A percentile compares a stretch with the other conserved stretches of the same genome.
phyloP scores from a whole-genome alignment of 257 asterid genomes.

The Ocimum tenuiflorum region DNA sequence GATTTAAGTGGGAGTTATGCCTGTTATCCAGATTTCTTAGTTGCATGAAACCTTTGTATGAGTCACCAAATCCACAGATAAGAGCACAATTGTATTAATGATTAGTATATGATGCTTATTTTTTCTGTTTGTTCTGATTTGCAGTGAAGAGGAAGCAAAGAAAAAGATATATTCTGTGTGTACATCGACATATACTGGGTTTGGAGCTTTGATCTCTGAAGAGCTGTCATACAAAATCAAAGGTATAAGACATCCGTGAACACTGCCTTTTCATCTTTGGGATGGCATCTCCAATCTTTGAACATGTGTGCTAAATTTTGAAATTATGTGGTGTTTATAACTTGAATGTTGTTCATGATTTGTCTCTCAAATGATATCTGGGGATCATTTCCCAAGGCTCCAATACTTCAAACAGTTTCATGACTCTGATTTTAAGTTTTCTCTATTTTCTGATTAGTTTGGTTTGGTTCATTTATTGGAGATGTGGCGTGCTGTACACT shows the following conservation, averaged over 20 bases:
- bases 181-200: conserved; percentile 74
- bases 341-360: background rate
- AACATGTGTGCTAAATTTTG: background rate
- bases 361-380: background rate
- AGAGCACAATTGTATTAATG: background rate
- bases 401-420: background rate
- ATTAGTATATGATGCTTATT: conserved; percentile 6
- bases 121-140: conserved; percentile 20
- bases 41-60: background rate
- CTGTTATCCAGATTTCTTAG: background rate
- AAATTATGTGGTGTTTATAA: background rate
- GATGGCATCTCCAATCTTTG: background rate
- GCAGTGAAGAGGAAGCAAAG: conserved; percentile 96
- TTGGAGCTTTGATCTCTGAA: conserved; percentile 79
- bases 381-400: background rate
- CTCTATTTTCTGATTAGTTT: background rate
- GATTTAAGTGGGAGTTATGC: background rate
- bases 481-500: background rate
- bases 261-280: background rate
- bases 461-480: conserved; percentile 7
- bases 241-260: conserved; percentile 37
- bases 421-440: background rate
- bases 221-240: conserved; percentile 82
- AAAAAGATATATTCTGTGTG: conserved; percentile 87
- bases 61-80: background rate